Evolutionary conservation across 176 grass and related monocot species (phyloP).

Genomic region (Cymbopogon citratus): DNA sequence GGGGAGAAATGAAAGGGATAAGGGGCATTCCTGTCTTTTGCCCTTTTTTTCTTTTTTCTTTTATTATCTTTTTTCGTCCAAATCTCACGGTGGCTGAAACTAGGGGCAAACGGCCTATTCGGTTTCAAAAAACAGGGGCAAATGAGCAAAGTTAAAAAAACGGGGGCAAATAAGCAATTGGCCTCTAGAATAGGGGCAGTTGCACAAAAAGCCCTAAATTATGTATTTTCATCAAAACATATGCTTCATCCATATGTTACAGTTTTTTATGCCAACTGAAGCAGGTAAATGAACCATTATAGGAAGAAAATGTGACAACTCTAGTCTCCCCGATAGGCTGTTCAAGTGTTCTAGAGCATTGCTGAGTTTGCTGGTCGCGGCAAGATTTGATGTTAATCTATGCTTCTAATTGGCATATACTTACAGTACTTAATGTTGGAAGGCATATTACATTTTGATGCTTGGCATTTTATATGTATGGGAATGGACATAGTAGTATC

Average conservation of each 20-base stretch:
- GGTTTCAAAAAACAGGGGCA: too few species aligned
- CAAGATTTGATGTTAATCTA: not conserved
- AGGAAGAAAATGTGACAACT: not conserved
- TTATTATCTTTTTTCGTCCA: too few species aligned
- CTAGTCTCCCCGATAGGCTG: not conserved
- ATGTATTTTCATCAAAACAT: not conserved
- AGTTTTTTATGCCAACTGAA: not conserved
- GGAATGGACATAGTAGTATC: not conserved
- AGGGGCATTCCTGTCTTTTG: too few species aligned
- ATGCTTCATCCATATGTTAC: not conserved
- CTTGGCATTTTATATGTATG: not conserved
- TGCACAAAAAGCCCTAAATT: too few species aligned
- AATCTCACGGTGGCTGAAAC: too few species aligned
- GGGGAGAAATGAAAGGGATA: too few species aligned
- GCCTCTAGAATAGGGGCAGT: too few species aligned
- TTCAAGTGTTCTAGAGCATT: not conserved
- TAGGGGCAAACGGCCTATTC: too few species aligned
- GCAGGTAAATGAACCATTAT: not conserved
- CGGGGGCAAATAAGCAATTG: too few species aligned
- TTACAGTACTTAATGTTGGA: not conserved
- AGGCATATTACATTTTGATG: not conserved
- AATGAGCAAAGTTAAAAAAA: too few species aligned
- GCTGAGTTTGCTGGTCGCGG: not conserved
- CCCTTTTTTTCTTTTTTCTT: too few species aligned
- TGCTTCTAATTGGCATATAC: not conserved